A percentile compares a stretch with the other conserved stretches of the same genome.
These are phyloP conservation scores for Euphorbia peplus DNA, from an alignment of 345 rosid genomes.

Conservation along the genomic window DNA sequence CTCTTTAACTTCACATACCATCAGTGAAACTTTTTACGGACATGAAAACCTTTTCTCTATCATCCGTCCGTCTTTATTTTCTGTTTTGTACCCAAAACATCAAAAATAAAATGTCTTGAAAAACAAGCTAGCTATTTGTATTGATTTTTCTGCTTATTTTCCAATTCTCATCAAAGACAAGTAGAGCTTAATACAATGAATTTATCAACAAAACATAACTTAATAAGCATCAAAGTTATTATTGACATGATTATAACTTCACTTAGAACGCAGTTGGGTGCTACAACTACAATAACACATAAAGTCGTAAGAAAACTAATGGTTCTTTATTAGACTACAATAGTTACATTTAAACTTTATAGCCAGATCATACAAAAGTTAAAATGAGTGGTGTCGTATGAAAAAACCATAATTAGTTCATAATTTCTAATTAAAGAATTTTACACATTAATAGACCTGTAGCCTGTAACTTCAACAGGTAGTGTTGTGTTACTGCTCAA, in stretches of 20 bases:
- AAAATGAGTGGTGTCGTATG: not conserved
- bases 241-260: not conserved
- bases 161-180: not conserved
- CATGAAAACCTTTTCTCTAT: not conserved
- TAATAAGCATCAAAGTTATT: not conserved
- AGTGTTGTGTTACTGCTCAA: not conserved
- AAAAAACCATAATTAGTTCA: not conserved
- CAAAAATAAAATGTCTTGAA: not conserved
- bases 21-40: not conserved
- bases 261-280: not conserved
- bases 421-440: not conserved
- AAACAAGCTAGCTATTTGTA: not conserved
- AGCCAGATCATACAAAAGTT: not conserved
- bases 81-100: not conserved
- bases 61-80: not conserved
- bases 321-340: not conserved
- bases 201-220: not conserved
- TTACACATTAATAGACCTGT: not conserved
- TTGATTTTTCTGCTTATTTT: not conserved
- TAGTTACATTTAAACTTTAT: not conserved
- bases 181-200: not conserved
- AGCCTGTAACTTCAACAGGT: not conserved
- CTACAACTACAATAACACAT: not conserved
- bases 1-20: not conserved
- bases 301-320: not conserved